These are phyloP conservation scores for Pestalotiopsis sp. DNA, from an alignment of 2,329 filamentous ascomycete species.

Conservation along the genomic window DNA sequence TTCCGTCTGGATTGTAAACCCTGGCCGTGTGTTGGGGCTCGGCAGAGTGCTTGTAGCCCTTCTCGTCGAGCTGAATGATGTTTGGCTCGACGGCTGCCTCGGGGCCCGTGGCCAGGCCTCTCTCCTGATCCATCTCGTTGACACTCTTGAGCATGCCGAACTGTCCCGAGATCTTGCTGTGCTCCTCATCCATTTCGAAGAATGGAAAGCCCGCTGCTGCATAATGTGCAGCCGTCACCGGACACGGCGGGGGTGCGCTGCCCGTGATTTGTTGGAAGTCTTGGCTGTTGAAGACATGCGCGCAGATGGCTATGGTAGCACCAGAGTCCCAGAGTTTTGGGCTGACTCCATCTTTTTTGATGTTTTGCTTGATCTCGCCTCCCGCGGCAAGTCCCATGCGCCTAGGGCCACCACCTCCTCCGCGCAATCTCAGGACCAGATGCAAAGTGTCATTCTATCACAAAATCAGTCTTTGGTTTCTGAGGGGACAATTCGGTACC, in stretches of 20 bases:
- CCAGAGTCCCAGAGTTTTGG: slow-evolving; percentile 9
- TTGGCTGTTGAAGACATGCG: slow-evolving; percentile 38
- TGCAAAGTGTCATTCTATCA: too few relatives aligned
- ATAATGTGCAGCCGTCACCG: slow-evolving; percentile 23
- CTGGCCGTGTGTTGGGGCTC: not conserved
- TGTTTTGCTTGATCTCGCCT: slow-evolving; percentile 19
- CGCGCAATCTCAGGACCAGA: not conserved
- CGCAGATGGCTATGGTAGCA: slow-evolving; percentile 19
- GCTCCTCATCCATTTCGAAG: slow-evolving; percentile 2
- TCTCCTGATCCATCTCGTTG: slow-evolving; percentile 4
- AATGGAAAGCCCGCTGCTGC: not conserved
- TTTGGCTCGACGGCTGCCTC: slow-evolving; percentile 13
- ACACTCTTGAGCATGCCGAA: not conserved
- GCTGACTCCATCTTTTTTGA: not conserved
- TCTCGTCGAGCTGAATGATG: not conserved
- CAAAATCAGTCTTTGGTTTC: too few relatives aligned
- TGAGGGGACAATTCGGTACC: too few relatives aligned
- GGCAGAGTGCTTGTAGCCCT: not conserved
- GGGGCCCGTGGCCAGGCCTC: not conserved
- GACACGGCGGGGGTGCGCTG: slow-evolving; percentile 29
- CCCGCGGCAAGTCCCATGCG: slow-evolving; percentile 18
- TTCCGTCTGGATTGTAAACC: slow-evolving; percentile 16
- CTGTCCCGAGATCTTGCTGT: not conserved
- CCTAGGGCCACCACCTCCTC: not conserved
- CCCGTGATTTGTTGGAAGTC: slow-evolving; percentile 37